Conservation (phyloP, 2,329 filamentous ascomycete genomes). For the Alternaria arbusti region DNA sequence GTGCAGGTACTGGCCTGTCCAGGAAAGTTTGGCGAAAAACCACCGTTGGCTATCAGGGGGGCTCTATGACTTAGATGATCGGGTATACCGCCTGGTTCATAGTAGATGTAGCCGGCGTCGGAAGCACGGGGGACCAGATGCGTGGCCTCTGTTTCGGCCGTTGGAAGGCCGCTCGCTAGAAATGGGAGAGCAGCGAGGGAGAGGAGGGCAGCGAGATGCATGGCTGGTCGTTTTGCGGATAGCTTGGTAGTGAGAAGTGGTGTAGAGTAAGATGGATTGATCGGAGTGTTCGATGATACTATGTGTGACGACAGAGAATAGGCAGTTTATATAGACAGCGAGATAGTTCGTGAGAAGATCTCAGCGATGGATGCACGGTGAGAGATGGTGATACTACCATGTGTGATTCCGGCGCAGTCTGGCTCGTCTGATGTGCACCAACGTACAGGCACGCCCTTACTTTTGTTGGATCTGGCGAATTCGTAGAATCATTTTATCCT, state of each 20-base stretch:
- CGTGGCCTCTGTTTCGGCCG: background rate
- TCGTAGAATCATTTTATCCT: background rate
- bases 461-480: background rate
- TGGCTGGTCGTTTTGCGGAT: background rate
- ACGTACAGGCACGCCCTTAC: background rate
- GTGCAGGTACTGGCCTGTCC: background rate
- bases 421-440: background rate
- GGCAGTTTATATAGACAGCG: background rate
- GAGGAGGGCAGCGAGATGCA: background rate
- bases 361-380: background rate
- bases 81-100: background rate
- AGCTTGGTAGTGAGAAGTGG: background rate
- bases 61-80: background rate
- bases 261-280: background rate
- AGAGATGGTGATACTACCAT: background rate
- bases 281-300: background rate
- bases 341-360: background rate
- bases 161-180: background rate
- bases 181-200: background rate
- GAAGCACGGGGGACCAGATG: background rate
- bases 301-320: background rate
- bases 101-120: background rate
- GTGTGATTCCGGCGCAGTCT: background rate
- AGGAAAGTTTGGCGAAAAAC: background rate
- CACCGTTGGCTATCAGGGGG: background rate